phyloP scores from a whole-genome alignment of 2,329 filamentous ascomycete species.

The Leptosphaerulina australis region DNA sequence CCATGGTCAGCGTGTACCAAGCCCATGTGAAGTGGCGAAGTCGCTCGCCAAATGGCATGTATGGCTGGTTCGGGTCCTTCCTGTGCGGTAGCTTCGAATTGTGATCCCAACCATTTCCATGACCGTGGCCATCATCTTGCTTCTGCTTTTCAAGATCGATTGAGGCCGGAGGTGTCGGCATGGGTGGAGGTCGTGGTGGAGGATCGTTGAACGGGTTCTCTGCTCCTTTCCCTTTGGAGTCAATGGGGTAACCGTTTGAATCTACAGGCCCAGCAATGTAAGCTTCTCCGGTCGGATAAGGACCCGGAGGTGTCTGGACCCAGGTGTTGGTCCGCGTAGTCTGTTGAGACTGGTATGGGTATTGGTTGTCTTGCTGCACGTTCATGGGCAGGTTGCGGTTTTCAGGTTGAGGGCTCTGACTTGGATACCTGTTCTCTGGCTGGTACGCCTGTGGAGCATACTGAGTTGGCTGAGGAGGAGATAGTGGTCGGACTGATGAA shows the following conservation, averaged over 20 bases:
- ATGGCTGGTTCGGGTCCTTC: conserved; percentile 44
- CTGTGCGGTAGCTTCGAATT: conserved; percentile 36
- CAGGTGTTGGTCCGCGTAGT: conserved; percentile 39
- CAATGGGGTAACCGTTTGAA: conserved; percentile 35
- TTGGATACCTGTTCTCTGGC: conserved; percentile 3
- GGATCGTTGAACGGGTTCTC: conserved; percentile 30
- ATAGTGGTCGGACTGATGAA: conserved; percentile 21
- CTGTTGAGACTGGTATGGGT: conserved; percentile 25
- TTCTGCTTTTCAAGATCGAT: conserved; percentile 42
- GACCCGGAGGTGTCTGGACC: conserved; percentile 34
- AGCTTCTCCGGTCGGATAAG: conserved; percentile 25
- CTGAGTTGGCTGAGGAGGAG: conserved; percentile 23
- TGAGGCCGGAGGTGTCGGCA: conserved; percentile 24
- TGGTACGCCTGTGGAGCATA: conserved; percentile 21
- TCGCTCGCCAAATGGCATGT: conserved; percentile 35
- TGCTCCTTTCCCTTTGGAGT: conserved; percentile 31
- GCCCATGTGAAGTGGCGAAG: conserved; percentile 55
- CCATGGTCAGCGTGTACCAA: conserved; percentile 57
- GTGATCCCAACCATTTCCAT: conserved; percentile 31
- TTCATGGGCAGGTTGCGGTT: conserved; percentile 17
- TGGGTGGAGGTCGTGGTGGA: conserved; percentile 17
- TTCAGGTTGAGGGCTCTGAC: conserved; percentile 15
- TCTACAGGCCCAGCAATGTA: conserved; percentile 34
- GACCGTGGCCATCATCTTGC: conserved; percentile 26
- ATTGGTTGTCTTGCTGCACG: conserved; percentile 17